Conservation (phyloP, 2,329 filamentous ascomycete species). For the Grosmannia clavigera region DNA sequence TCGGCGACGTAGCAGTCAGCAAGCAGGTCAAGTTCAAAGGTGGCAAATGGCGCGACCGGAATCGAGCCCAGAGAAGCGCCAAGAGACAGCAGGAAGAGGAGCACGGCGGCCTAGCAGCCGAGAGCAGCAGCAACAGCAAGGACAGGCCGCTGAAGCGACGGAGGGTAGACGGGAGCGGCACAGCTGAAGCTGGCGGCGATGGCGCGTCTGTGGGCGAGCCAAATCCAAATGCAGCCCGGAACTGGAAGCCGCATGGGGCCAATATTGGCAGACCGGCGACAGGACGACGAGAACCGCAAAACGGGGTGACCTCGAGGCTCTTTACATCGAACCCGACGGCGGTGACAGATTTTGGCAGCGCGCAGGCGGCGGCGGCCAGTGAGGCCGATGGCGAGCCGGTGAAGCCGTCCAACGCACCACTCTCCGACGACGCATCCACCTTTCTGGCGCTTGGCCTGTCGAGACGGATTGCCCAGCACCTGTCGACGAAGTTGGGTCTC, state of each 20-base stretch:
- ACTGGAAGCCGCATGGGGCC: background rate
- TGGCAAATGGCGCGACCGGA: constrained; percentile 83
- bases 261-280: background rate
- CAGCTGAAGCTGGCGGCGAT: constrained; percentile 6
- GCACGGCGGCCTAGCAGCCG: background rate
- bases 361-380: constrained; percentile 27
- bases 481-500: constrained; percentile 74
- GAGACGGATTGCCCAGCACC: constrained; percentile 64
- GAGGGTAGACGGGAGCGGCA: constrained; percentile 15
- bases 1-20: constrained; percentile 54
- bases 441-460: constrained; percentile 82
- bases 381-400: constrained; percentile 41
- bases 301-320: constrained; percentile 66
- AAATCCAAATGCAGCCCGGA: background rate
- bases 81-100: constrained; percentile 16
- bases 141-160: constrained; percentile 16
- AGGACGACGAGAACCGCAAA: background rate
- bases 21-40: constrained; percentile 62
- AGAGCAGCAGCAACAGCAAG: background rate
- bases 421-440: constrained; percentile 70
- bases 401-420: constrained; percentile 77
- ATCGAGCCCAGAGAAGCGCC: constrained; percentile 59
- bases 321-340: constrained; percentile 81
- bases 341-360: constrained; percentile 42
- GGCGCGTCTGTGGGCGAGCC: background rate